These are phyloP conservation scores for Catunica adiposa DNA, from an alignment of 2,329 filamentous ascomycete species.

Conservation along the genomic window DNA sequence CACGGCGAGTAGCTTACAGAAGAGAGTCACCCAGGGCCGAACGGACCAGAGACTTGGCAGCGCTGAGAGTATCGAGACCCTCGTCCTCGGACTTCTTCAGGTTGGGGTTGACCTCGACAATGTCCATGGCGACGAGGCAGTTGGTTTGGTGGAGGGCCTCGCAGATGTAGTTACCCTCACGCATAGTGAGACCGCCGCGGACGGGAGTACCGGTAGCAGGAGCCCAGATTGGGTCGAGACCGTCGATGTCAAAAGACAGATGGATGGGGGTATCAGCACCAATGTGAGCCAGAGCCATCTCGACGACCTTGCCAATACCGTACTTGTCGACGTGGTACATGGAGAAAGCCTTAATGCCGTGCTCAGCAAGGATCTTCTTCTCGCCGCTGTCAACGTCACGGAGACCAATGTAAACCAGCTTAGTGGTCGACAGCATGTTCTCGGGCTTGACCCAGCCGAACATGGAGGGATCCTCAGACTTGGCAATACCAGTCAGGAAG, in stretches of 20 bases:
- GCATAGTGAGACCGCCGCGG: constrained; percentile 75
- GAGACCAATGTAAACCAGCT: constrained; percentile 93
- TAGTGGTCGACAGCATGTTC: constrained; percentile 52
- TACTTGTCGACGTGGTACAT: constrained; percentile 97
- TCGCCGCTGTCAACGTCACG: constrained; percentile 85
- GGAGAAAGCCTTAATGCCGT: constrained; percentile 88
- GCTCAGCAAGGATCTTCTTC: constrained; percentile 76
- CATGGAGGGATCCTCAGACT: constrained; percentile 55
- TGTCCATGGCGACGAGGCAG: constrained; percentile 60
- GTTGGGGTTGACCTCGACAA: constrained; percentile 68
- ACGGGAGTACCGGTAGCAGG: constrained; percentile 93
- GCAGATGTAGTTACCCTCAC: constrained; percentile 94
- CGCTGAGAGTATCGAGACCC: constrained; percentile 71
- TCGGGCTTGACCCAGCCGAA: constrained; percentile 82
- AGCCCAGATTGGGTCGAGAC: constrained; percentile 88
- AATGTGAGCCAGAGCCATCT: constrained; percentile 95
- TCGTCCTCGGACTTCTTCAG: constrained; percentile 41
- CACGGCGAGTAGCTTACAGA: constrained; percentile 32
- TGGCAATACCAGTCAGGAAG: constrained; percentile 74
- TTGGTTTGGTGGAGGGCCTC: constrained; percentile 71
- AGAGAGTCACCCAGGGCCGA: constrained; percentile 87
- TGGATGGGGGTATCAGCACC: constrained; percentile 91
- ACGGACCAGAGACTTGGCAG: constrained; percentile 78
- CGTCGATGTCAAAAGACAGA: constrained; percentile 92
- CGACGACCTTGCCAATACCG: constrained; percentile 88